Conservation (phyloP, 2,329 filamentous ascomycete species). For the Cladosporium sp. region DNA sequence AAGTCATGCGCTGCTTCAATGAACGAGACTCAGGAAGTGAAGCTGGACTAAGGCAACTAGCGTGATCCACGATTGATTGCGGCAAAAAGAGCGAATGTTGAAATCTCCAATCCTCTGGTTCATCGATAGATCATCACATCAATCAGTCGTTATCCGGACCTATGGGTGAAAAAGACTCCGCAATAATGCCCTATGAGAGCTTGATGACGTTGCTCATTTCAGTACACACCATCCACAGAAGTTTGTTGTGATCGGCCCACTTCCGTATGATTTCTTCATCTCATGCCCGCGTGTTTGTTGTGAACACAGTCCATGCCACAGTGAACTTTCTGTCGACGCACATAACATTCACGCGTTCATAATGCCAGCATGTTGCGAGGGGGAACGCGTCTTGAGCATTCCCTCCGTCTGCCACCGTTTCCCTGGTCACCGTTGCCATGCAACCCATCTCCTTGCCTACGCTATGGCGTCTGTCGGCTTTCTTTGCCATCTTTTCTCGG, state of each 20-base stretch:
- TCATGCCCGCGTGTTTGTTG: constrained; percentile 14
- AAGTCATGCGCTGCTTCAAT: too few species aligned
- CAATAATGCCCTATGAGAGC: too few species aligned
- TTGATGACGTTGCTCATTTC: background rate
- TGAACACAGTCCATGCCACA: constrained; percentile 14
- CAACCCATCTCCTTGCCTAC: background rate
- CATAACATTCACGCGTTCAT: constrained; percentile 15
- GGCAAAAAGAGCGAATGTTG: too few species aligned
- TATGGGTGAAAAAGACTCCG: too few species aligned
- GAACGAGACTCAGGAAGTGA: too few species aligned
- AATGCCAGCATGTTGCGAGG: constrained; percentile 22
- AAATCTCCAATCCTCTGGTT: too few species aligned
- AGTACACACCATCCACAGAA: background rate
- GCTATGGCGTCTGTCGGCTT: background rate
- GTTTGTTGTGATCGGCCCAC: background rate
- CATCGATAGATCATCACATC: too few species aligned
- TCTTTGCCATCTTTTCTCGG: background rate
- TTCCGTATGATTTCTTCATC: background rate
- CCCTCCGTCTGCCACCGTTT: constrained; percentile 5
- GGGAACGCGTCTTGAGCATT: constrained; percentile 18
- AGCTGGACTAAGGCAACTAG: too few species aligned
- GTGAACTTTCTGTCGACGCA: background rate
- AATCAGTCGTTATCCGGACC: too few species aligned
- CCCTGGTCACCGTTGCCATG: background rate
- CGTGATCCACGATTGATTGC: too few species aligned